Evolutionary conservation across 73 alveolate species (phyloP).

Genomic region (Vitrella brassicaformis): DNA sequence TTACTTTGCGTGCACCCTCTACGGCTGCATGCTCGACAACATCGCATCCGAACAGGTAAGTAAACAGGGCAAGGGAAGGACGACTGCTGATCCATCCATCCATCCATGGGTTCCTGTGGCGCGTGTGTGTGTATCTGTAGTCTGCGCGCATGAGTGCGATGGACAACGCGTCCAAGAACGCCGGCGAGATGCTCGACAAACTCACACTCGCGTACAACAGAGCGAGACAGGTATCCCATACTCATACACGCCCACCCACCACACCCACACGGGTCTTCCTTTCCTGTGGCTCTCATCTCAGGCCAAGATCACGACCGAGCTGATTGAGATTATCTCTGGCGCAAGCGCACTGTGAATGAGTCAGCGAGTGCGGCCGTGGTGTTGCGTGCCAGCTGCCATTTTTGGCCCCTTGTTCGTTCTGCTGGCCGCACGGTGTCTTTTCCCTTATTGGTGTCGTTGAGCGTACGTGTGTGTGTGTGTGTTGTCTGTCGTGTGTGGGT

Average conservation of each 20-base stretch:
- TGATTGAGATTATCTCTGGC: constrained; percentile 72
- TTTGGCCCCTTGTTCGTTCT: no score
- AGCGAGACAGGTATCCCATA: constrained; percentile 58
- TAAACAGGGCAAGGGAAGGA: no score
- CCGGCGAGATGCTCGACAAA: constrained; percentile 60
- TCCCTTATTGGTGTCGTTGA: no score
- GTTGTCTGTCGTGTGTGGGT: no score
- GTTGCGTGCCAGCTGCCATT: no score
- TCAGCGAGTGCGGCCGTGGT: no score
- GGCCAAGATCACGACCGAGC: constrained; percentile 65
- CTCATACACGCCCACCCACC: constrained; percentile 55
- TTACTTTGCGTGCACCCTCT: constrained; percentile 59
- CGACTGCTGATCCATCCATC: no score
- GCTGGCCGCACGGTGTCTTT: no score
- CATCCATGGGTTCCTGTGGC: no score
- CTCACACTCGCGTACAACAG: constrained; percentile 63
- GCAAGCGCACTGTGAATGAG: constrained; percentile 67
- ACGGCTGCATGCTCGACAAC: constrained; percentile 56
- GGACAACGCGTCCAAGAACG: constrained; percentile 79
- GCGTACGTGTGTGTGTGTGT: no score
- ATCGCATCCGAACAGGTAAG: constrained; percentile 52
- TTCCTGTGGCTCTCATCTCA: background rate
- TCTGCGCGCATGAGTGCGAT: constrained; percentile 71
- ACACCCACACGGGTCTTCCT: constrained; percentile 46
- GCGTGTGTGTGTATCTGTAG: no score